A percentile compares a stretch with the other conserved stretches of the same genome.
Conservation (phyloP, 2,329 filamentous ascomycete species). For the Colletotrichum godetiae region DNA sequence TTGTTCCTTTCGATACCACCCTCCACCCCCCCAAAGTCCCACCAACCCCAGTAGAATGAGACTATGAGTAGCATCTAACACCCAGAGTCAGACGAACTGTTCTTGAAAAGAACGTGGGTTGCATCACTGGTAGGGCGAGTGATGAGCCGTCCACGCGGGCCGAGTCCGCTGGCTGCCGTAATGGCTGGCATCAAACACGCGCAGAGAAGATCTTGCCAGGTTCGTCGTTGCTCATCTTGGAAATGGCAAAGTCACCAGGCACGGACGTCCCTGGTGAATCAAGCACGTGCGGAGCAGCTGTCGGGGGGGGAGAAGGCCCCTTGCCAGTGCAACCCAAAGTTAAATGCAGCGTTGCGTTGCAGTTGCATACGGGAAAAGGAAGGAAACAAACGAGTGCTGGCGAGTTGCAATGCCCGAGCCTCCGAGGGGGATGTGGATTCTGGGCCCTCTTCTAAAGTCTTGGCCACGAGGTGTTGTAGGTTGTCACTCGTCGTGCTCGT, state of each 20-base stretch:
- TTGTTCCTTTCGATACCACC: conserved; percentile 2
- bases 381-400: not conserved
- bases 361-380: conserved; percentile 9
- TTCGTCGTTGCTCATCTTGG: conserved; percentile 15
- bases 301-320: not conserved
- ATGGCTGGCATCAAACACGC: conserved; percentile 18
- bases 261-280: conserved; percentile 12
- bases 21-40: not conserved
- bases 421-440: not conserved
- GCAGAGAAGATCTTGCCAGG: conserved; percentile 26
- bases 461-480: not conserved
- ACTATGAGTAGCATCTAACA: not conserved
- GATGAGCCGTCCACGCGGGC: conserved; percentile 16
- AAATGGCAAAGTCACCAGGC: conserved; percentile 18
- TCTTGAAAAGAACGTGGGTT: not conserved
- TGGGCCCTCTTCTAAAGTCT: not conserved
- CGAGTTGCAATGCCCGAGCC: not conserved
- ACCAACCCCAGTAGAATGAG: not conserved
- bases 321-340: conserved; percentile 15
- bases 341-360: conserved; percentile 9
- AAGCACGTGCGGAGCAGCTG: conserved; percentile 22
- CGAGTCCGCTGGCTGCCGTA: conserved; percentile 7
- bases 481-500: not conserved
- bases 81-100: conserved; percentile 16
- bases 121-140: not conserved